A percentile compares a stretch with the other conserved stretches of the same genome.
These are phyloP conservation scores for Heliamphora pulchella DNA, from an alignment of 179 eudicot species.

Conservation along the genomic window DNA sequence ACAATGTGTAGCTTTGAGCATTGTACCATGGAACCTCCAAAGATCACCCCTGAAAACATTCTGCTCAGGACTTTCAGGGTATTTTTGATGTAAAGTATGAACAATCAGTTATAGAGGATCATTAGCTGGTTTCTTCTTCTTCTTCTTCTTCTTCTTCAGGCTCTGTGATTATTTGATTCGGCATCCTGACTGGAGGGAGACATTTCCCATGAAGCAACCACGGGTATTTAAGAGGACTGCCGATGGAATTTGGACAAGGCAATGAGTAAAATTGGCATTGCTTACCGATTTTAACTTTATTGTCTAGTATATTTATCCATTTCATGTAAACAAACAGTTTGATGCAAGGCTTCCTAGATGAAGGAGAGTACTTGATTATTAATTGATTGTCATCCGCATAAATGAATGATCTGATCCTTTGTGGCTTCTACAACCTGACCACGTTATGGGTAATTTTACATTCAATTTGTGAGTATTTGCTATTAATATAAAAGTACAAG, in stretches of 20 bases:
- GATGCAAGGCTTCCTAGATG: no score
- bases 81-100: not conserved
- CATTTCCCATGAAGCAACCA: slow-evolving; percentile 51
- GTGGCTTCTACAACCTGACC: no score
- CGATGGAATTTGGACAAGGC: slow-evolving; percentile 39
- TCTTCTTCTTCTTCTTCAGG: slow-evolving; percentile 34
- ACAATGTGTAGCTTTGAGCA: not conserved
- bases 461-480: no score
- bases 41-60: not conserved
- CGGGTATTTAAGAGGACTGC: slow-evolving; percentile 53
- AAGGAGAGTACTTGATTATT: no score
- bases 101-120: not conserved
- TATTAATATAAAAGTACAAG: no score
- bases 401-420: no score
- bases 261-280: not conserved
- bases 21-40: not conserved
- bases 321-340: no score
- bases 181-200: slow-evolving; percentile 63
- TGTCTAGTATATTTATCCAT: not conserved
- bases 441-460: no score
- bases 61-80: not conserved
- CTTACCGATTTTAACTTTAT: not conserved
- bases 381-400: no score
- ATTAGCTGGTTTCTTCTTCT: slow-evolving; percentile 2
- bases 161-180: slow-evolving; percentile 52